Percentiles rank a stretch among this genome's conserved stretches.
Evolutionary conservation across 1,139 yeast species (phyloP).

Genomic region (Pichia sp.): DNA sequence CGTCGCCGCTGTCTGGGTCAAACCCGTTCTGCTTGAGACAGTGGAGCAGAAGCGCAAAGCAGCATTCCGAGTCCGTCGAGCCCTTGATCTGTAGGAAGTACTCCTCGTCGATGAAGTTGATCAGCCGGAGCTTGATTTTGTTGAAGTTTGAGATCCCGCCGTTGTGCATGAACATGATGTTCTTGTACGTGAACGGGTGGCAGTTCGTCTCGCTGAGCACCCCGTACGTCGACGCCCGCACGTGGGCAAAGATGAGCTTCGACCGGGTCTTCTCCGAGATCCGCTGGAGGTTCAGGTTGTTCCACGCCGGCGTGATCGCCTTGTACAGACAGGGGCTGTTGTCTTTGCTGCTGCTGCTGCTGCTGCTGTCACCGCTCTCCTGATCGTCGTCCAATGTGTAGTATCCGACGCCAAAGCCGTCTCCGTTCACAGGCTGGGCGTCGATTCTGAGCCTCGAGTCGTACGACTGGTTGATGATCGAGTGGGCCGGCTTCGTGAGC

Average conservation of each 20-base stretch:
- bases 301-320: conserved; percentile 98
- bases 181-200: conserved; percentile 87
- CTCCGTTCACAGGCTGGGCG: conserved; percentile 92
- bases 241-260: conserved; percentile 85
- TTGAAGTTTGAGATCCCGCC: conserved; percentile 81
- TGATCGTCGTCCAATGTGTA: conserved; percentile 52
- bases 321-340: conserved; percentile 79
- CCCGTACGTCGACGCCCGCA: conserved; percentile 93
- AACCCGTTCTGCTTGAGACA: conserved; percentile 70
- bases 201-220: conserved; percentile 91
- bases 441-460: conserved; percentile 87
- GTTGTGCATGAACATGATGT: conserved; percentile 94
- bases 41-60: conserved; percentile 84
- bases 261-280: conserved; percentile 85
- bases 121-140: conserved; percentile 65
- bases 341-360: conserved; percentile 3
- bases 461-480: conserved; percentile 92
- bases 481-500: conserved; percentile 91
- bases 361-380: background rate
- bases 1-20: conserved; percentile 50
- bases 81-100: conserved; percentile 83
- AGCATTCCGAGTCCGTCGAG: conserved; percentile 92
- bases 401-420: conserved; percentile 97
- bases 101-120: conserved; percentile 71
- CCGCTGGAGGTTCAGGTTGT: conserved; percentile 81